Evolutionary conservation across 495 filamentous ascomycete species (phyloP).

Genomic region (Neurospora sp.): DNA sequence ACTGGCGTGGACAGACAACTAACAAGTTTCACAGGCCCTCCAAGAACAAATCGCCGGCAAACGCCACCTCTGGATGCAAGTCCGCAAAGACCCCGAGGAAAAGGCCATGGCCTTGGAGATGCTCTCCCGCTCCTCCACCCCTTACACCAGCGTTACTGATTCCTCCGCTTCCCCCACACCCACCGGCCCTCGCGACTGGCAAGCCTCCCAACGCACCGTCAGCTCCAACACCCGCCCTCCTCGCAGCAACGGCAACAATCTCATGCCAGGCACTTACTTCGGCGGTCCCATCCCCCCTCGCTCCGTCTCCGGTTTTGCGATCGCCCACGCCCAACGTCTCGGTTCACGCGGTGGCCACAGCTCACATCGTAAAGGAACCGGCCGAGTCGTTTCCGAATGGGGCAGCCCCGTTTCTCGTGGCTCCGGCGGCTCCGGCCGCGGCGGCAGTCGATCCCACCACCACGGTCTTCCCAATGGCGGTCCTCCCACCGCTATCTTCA

Average conservation of each 20-base stretch:
- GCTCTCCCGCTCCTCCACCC: neutral
- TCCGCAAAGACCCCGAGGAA: slow-evolving; percentile 13
- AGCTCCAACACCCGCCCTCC: neutral
- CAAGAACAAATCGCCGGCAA: slow-evolving; percentile 16
- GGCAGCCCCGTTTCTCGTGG: neutral
- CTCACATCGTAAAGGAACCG: neutral
- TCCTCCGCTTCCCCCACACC: neutral
- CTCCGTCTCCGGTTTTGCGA: neutral
- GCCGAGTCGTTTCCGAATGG: neutral
- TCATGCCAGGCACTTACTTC: neutral
- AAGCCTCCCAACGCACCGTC: neutral
- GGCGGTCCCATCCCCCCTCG: neutral
- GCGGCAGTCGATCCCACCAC: neutral
- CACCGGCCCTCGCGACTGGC: neutral
- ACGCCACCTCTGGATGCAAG: slow-evolving; percentile 15
- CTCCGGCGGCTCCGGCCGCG: neutral
- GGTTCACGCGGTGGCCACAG: neutral
- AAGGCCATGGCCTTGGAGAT: neutral
- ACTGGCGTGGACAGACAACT: neutral
- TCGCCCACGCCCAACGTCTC: neutral
- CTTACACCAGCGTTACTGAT: neutral
- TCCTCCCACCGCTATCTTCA: neutral
- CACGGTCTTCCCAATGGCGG: neutral
- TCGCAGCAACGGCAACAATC: neutral
- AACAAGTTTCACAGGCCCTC: slow-evolving; percentile 1